Base-by-base conservation (phyloP, 352 stramenopile genomes). In the Globisporangium orthogonon region DNA sequence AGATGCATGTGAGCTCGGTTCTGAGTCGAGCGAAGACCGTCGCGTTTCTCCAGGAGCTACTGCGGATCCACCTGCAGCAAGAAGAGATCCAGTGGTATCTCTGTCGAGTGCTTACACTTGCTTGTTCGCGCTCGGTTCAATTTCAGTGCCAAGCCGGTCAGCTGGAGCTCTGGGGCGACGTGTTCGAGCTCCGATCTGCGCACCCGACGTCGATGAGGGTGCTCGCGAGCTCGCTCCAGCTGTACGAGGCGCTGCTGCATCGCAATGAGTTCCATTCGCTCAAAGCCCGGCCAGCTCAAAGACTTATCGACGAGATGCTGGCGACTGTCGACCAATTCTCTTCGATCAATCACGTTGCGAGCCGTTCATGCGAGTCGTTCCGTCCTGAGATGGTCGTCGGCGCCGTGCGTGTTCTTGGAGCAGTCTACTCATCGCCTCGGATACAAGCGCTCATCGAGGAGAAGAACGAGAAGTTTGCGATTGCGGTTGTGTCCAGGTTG, bases 51-150 rank as follows among this genome's bases (percentile, higher is more conserved):
- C 50, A 46, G 18, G 57, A 56, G 29, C 11, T 76, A 2, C 46
- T 69, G 41, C 29, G 30, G 1, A 17, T 64, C 15, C 61, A 83
- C 41, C 13, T 62, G 35, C 28, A 18, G 13, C 54, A 78, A 15
- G 71, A 83, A 67, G 73, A 86, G 50, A 62, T 86, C 18, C 64
- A 73, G 52, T 75, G 65, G 63, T 61, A 46, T 2, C 37, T 76
- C 10, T 63, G 63, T 43, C 58, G 66, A n/a, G n/a, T 82, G 0
- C 33, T 80, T 2, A 29, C 48, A 0, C 30, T 62, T 10, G 60
- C 63, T 0, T 69, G 60, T 55, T 52, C 41, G 7, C 41, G 35
- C 6, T 78, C 63, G 1, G 50, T 53, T 3, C 76, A 69, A 2
- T 83, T 86, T 54, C 67, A 86, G 39, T 66, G 66, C 28, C 62